phyloP scores from a whole-genome alignment of 331 rosid species.

The Pyrus hybrid region DNA sequence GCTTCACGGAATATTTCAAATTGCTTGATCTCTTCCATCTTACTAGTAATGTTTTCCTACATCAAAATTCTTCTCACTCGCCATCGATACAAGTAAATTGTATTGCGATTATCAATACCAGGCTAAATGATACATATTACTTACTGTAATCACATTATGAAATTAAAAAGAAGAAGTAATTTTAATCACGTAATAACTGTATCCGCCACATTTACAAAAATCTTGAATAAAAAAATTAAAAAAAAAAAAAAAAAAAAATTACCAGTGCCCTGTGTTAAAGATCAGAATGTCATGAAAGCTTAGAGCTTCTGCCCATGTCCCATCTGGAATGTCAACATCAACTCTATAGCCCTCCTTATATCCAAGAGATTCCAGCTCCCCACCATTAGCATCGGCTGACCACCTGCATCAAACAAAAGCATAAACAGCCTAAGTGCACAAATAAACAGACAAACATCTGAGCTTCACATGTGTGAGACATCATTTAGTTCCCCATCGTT shows the following conservation, averaged over 20 bases:
- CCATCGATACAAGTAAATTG: not conserved
- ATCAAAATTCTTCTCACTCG: not conserved
- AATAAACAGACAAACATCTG: not conserved
- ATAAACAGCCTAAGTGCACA: not conserved
- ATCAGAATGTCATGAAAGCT: constrained; percentile 67
- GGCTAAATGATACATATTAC: not conserved
- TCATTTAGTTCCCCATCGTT: not conserved
- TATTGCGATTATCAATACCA: not conserved
- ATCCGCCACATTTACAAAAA: not conserved
- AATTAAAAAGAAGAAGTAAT: too few relatives aligned
- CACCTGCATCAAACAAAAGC: constrained; percentile 47
- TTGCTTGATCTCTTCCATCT: not conserved
- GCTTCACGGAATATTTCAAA: not conserved
- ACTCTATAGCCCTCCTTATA: constrained; percentile 78
- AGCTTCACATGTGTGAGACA: not conserved
- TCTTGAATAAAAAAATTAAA: not conserved
- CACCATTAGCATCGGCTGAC: constrained; percentile 55
- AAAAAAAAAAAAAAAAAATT: too few relatives aligned
- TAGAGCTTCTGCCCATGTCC: constrained; percentile 71
- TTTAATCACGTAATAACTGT: not conserved
- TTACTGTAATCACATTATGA: not conserved
- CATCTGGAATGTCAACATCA: constrained; percentile 75
- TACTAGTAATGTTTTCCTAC: not conserved
- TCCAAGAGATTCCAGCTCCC: constrained; percentile 65
- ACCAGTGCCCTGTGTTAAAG: constrained; percentile 94